A percentile compares a stretch with the other conserved stretches of the same genome.
Conservation (phyloP, 768 basidiomycete genomes). For the Tulasnella sp. region DNA sequence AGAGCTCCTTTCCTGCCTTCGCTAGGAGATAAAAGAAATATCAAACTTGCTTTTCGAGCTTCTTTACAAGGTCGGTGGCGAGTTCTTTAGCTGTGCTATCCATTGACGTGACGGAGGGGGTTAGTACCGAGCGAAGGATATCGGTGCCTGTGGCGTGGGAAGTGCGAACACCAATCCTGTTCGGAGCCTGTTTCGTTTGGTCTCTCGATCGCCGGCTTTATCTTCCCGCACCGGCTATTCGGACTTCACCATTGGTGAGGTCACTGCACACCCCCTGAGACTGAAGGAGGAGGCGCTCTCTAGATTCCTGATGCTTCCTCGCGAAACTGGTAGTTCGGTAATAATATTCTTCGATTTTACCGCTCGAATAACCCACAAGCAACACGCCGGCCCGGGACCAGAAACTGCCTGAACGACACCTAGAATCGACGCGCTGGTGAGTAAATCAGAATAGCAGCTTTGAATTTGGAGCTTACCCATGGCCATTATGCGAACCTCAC, state of each 20-base stretch:
- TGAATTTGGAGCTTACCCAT: neutral
- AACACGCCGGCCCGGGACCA: no score
- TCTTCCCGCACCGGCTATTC: neutral
- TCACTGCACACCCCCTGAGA: neutral
- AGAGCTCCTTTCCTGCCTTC: neutral
- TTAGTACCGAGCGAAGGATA: neutral
- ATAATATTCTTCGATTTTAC: no score
- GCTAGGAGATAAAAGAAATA: neutral
- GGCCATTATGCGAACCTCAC: neutral
- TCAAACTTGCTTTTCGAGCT: conserved; percentile 35
- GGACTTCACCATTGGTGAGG: neutral
- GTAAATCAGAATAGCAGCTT: neutral
- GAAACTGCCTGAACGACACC: no score
- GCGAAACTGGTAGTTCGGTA: no score
- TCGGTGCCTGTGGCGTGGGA: neutral
- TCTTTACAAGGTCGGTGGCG: conserved; percentile 42
- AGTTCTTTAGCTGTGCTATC: conserved; percentile 41
- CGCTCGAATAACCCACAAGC: no score
- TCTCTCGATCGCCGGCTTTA: neutral
- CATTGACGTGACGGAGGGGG: neutral
- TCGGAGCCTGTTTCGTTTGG: neutral
- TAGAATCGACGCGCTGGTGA: no score
- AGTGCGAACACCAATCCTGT: neutral
- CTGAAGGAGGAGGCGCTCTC: no score
- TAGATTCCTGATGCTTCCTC: no score